These are phyloP conservation scores for Mycena leptocephala DNA, from an alignment of 768 basidiomycete species.

Conservation along the genomic window DNA sequence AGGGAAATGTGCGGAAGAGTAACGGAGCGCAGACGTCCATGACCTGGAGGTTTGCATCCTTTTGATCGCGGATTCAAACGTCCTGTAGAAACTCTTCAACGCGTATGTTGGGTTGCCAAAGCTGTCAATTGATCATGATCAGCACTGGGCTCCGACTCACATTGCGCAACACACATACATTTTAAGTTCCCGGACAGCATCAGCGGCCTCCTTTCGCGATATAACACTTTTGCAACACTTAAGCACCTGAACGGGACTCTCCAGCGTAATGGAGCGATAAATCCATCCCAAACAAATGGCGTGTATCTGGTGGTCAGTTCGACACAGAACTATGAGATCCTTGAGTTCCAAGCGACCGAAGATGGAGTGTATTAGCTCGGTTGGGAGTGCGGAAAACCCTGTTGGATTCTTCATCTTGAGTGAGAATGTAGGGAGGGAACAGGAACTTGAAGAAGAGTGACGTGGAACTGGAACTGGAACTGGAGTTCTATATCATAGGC, in stretches of 20 bases:
- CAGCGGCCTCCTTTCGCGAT: not conserved
- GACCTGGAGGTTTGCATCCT: not conserved
- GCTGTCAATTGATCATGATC: not conserved
- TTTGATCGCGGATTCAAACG: not conserved
- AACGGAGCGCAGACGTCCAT: no score
- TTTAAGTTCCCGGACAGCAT: not conserved
- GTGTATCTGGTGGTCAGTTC: conserved; percentile 6
- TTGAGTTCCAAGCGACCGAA: not conserved
- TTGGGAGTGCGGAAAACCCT: not conserved
- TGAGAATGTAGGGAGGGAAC: not conserved
- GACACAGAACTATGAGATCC: conserved; percentile 2
- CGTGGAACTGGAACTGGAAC: no score
- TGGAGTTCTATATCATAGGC: no score
- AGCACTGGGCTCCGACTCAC: not conserved
- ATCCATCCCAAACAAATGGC: not conserved
- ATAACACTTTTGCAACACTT: not conserved
- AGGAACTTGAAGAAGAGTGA: no score
- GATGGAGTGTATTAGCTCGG: conserved; percentile 1
- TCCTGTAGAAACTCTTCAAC: not conserved
- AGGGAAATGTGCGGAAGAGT: not conserved
- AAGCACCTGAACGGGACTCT: not conserved
- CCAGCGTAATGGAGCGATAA: not conserved
- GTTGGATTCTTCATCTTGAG: not conserved
- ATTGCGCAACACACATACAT: not conserved
- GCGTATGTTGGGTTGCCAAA: not conserved